Conservation (phyloP, 768 basidiomycete genomes). For the Panaeolus cyanescens region DNA sequence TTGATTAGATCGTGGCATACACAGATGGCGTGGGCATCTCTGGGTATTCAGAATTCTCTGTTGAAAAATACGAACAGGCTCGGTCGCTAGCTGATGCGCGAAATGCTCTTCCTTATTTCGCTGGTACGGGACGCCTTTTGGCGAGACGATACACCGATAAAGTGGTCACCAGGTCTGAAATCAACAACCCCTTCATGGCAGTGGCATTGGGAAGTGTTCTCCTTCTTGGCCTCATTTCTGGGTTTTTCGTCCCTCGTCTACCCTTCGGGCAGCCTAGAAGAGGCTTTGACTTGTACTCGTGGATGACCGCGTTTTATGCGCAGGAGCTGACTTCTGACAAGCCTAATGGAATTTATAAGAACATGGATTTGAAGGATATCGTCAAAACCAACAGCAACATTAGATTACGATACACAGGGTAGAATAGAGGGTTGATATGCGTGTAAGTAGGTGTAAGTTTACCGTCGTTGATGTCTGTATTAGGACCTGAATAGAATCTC, state of each 20-base stretch:
- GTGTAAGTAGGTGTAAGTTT: no score
- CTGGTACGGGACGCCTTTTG: constrained; percentile 34
- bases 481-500: not conserved
- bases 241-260: constrained; percentile 25
- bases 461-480: not conserved
- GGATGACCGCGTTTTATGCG: constrained; percentile 25
- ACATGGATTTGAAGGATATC: constrained; percentile 32
- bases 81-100: constrained; percentile 38
- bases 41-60: constrained; percentile 40
- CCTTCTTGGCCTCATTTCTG: constrained; percentile 31
- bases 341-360: constrained; percentile 16
- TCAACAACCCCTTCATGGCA: constrained; percentile 24
- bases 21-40: constrained; percentile 36
- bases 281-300: constrained; percentile 27
- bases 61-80: constrained; percentile 30
- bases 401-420: not conserved
- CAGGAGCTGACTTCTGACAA: constrained; percentile 18
- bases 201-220: constrained; percentile 24
- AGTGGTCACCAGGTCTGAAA: constrained; percentile 25
- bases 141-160: constrained; percentile 36
- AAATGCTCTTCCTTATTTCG: constrained; percentile 45
- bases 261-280: constrained; percentile 22
- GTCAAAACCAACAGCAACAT: constrained; percentile 3
- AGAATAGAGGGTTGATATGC: not conserved
- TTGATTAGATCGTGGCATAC: constrained; percentile 36